These are phyloP conservation scores for Aspergillus olivimuriae DNA, from an alignment of 495 filamentous ascomycete species.

Conservation along the genomic window DNA sequence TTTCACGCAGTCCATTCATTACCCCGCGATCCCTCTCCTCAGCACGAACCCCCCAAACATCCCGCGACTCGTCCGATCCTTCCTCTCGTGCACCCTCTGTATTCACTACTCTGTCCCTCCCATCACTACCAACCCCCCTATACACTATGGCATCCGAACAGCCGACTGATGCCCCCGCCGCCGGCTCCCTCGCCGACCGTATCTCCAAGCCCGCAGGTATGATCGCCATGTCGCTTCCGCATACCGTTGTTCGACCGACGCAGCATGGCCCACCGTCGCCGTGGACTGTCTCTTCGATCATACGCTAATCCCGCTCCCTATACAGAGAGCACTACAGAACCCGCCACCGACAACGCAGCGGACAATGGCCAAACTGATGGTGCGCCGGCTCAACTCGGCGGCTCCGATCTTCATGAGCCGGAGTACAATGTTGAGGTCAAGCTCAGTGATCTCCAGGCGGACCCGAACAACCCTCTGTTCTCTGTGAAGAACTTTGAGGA, in stretches of 20 bases:
- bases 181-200: conserved; percentile 54
- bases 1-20: neutral
- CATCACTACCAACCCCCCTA: neutral
- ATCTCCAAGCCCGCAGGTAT: conserved; percentile 44
- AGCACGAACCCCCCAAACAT: neutral
- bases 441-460: conserved; percentile 79
- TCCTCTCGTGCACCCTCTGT: too few species aligned
- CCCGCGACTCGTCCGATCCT: neutral
- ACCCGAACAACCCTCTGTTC: conserved; percentile 79
- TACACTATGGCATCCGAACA: conserved; percentile 30
- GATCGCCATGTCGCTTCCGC: conserved; percentile 11
- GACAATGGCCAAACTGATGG: conserved; percentile 46
- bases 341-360: conserved; percentile 11
- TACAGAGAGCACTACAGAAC: conserved; percentile 1
- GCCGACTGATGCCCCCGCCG: conserved; percentile 18
- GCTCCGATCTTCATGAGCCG: conserved; percentile 60
- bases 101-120: neutral
- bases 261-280: conserved; percentile 9
- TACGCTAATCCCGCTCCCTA: conserved; percentile 10
- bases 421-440: conserved; percentile 84
- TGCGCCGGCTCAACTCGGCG: conserved; percentile 31
- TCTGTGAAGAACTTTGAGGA: conserved; percentile 82
- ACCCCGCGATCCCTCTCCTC: conserved; percentile 5
- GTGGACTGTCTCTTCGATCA: conserved; percentile 8
- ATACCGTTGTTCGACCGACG: conserved; percentile 7